phyloP scores from a whole-genome alignment of 805 yeast genomes.

The Diddensiella santjacobensis region DNA sequence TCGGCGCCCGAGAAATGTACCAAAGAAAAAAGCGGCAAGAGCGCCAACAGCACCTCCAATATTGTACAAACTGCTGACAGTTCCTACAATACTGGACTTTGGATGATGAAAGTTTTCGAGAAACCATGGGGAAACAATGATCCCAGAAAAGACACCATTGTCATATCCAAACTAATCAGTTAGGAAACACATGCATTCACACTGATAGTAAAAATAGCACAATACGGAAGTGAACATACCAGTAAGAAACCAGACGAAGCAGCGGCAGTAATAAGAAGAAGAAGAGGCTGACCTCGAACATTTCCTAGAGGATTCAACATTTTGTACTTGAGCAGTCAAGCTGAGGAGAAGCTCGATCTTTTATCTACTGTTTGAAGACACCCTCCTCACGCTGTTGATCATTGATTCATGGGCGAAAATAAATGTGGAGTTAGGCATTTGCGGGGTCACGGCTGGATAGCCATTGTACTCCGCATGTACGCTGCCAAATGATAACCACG shows the following conservation, averaged over 20 bases:
- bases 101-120: constrained; percentile 6
- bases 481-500: too few species aligned
- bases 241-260: constrained; percentile 5
- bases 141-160: constrained; percentile 7
- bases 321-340: background rate
- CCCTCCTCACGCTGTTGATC: background rate
- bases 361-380: background rate
- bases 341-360: background rate
- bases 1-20: constrained; percentile 46
- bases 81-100: constrained; percentile 3
- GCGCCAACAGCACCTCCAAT: constrained; percentile 10
- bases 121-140: constrained; percentile 10
- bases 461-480: too few species aligned
- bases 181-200: background rate
- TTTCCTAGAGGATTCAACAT: constrained; percentile 3
- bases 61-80: constrained; percentile 4
- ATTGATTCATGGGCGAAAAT: background rate
- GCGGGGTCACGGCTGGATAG: constrained; percentile 1
- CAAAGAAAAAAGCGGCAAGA: constrained; percentile 20
- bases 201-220: too few species aligned
- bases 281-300: background rate
- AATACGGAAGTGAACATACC: background rate
- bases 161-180: constrained; percentile 25
- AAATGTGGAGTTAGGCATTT: background rate
- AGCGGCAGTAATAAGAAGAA: constrained; percentile 3